phyloP scores from a whole-genome alignment of 345 rosid species.

The Trapa incisa region DNA sequence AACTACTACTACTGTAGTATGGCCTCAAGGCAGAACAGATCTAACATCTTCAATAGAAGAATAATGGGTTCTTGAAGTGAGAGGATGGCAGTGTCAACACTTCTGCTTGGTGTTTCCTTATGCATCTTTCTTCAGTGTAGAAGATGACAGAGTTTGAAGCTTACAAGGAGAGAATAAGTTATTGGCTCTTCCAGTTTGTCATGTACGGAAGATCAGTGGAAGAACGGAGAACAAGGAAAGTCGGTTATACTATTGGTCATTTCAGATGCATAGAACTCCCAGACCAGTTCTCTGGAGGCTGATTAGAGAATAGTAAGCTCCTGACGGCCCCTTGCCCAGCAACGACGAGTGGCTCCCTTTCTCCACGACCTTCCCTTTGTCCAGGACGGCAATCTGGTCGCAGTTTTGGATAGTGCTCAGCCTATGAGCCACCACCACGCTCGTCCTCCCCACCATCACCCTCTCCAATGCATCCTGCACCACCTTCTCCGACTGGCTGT shows the following conservation, averaged over 20 bases:
- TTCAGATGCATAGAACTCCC: slow-evolving; percentile 2
- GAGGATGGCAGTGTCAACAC: too few species aligned
- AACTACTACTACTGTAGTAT: too few species aligned
- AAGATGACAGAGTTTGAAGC: too few species aligned
- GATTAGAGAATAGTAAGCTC: slow-evolving; percentile 14
- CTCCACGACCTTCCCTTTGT: slow-evolving; percentile 67
- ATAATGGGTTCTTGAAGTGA: too few species aligned
- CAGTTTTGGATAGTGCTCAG: slow-evolving; percentile 66
- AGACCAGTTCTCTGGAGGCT: slow-evolving; percentile 14
- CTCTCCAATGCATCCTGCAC: slow-evolving; percentile 79
- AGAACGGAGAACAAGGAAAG: too few species aligned
- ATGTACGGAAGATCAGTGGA: too few species aligned
- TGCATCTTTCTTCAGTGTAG: too few species aligned
- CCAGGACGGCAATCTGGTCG: slow-evolving; percentile 66
- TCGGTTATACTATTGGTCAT: neutral
- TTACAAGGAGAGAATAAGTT: too few species aligned
- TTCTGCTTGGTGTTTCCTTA: too few species aligned
- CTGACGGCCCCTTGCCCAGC: slow-evolving; percentile 2
- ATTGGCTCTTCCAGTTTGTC: too few species aligned
- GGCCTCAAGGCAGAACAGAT: too few species aligned
- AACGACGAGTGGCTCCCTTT: slow-evolving; percentile 36
- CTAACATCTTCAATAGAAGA: too few species aligned
- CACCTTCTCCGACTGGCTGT: slow-evolving; percentile 74
- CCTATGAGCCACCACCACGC: slow-evolving; percentile 75
- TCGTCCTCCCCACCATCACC: slow-evolving; percentile 67